These are phyloP conservation scores for Lomentospora prolificans DNA, from an alignment of 2,329 filamentous ascomycete genomes.

Conservation along the genomic window DNA sequence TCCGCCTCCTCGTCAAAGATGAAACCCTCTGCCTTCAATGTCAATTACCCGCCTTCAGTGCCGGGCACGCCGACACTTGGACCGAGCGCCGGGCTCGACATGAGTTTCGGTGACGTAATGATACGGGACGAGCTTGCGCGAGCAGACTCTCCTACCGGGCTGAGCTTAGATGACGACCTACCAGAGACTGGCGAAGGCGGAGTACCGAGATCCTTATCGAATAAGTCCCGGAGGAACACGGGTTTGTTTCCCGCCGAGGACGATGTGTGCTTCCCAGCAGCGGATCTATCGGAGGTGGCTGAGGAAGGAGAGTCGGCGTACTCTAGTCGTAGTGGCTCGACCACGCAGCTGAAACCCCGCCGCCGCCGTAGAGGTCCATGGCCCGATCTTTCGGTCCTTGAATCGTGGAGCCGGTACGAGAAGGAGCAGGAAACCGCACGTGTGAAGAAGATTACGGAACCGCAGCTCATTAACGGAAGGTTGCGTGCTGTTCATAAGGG, in stretches of 20 bases:
- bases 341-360: slow-evolving; percentile 28
- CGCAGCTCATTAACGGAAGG: slow-evolving; percentile 81
- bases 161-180: slow-evolving; percentile 20
- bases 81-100: slow-evolving; percentile 35
- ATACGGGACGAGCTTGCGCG: slow-evolving; percentile 48
- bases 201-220: slow-evolving; percentile 12
- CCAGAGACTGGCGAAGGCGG: slow-evolving; percentile 18
- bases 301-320: slow-evolving; percentile 51
- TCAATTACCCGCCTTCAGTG: slow-evolving; percentile 61
- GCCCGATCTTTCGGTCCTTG: slow-evolving; percentile 75
- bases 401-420: slow-evolving; percentile 85
- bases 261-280: slow-evolving; percentile 87
- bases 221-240: not conserved
- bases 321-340: slow-evolving; percentile 19
- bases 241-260: slow-evolving; percentile 56
- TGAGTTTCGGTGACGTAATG: slow-evolving; percentile 61
- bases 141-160: slow-evolving; percentile 20
- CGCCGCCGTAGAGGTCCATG: slow-evolving; percentile 63
- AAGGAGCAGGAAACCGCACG: slow-evolving; percentile 59
- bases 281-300: slow-evolving; percentile 61
- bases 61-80: slow-evolving; percentile 50
- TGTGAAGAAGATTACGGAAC: slow-evolving; percentile 87
- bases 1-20: slow-evolving; percentile 43
- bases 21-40: slow-evolving; percentile 33
- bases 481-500: slow-evolving; percentile 67